Conservation (phyloP, 225 moss, liverwort and hornwort genomes). For the Physcomitrellopsis africana region DNA sequence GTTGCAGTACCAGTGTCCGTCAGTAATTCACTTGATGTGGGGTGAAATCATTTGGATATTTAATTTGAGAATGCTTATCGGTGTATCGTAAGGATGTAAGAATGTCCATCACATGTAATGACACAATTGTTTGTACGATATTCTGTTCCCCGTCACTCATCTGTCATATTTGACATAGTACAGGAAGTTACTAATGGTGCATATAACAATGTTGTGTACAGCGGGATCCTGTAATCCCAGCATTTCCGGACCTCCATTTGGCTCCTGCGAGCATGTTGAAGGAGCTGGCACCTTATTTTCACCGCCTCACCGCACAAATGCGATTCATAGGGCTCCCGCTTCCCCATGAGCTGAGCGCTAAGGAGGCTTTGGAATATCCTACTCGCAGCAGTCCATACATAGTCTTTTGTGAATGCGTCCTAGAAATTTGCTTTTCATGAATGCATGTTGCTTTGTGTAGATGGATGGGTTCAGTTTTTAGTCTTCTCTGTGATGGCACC, state of each 20-base stretch:
- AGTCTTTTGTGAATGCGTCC: slow-evolving; percentile 25
- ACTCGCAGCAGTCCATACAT: slow-evolving; percentile 33
- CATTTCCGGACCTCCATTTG: slow-evolving; percentile 94
- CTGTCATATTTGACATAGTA: background rate
- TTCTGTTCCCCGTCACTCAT: background rate
- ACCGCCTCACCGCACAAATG: slow-evolving; percentile 83
- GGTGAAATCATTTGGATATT: background rate
- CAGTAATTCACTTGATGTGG: background rate
- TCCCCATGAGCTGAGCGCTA: slow-evolving; percentile 84
- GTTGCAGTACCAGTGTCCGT: background rate
- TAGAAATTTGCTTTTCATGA: background rate
- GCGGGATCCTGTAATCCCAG: slow-evolving; percentile 94
- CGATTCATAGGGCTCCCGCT: slow-evolving; percentile 89
- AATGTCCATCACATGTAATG: background rate
- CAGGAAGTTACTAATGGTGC: background rate
- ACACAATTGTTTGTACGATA: background rate
- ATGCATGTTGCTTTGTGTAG: slow-evolving; percentile 16
- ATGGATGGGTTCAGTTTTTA: background rate
- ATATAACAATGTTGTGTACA: slow-evolving; percentile 40
- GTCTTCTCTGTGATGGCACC: slow-evolving; percentile 8
- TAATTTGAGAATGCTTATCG: background rate
- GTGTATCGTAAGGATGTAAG: background rate
- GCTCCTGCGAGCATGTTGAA: slow-evolving; percentile 97
- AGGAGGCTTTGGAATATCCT: slow-evolving; percentile 93
- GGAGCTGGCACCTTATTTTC: slow-evolving; percentile 92